Conservation (phyloP, 2,329 filamentous ascomycete species). For the Aaosphaeria arxii region DNA sequence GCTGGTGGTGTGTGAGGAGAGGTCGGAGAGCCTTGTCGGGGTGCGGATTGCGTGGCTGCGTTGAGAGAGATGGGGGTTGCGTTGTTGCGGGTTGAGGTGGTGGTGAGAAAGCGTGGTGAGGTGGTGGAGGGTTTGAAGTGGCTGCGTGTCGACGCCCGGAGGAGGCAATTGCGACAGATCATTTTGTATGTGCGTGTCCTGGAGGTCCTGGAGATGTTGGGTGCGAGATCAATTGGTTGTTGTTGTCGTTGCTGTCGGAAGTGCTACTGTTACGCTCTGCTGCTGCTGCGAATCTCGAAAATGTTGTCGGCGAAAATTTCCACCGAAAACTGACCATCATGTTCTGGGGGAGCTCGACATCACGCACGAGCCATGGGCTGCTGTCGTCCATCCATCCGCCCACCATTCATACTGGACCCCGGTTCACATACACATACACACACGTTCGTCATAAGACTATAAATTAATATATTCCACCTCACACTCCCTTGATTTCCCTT, state of each 20-base stretch:
- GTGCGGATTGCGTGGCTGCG: constrained; percentile 20
- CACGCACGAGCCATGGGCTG: no score
- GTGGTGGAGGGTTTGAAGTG: constrained; percentile 2
- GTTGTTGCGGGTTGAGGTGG: constrained; percentile 15
- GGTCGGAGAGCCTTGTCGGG: constrained; percentile 20
- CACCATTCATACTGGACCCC: no score
- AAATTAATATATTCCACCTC: no score
- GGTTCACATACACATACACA: no score
- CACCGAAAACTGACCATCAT: neutral
- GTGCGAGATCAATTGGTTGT: neutral
- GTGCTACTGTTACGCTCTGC: no score
- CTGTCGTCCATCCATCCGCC: no score
- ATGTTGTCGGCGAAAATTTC: constrained; percentile 1
- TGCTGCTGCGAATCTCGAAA: no score
- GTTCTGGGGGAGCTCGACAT: no score
- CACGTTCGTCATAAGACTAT: no score
- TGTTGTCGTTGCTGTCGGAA: constrained; percentile 1
- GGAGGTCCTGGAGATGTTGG: neutral
- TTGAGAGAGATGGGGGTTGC: constrained; percentile 25
- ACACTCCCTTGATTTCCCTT: no score
- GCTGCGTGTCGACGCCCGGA: constrained; percentile 29
- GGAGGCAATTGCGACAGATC: constrained; percentile 40
- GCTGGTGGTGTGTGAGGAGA: constrained; percentile 33
- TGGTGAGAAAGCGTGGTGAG: constrained; percentile 25
- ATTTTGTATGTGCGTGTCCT: constrained; percentile 14